Base-by-base conservation (phyloP, 768 basidiomycete genomes). In the Leccinum subgranulosum region DNA sequence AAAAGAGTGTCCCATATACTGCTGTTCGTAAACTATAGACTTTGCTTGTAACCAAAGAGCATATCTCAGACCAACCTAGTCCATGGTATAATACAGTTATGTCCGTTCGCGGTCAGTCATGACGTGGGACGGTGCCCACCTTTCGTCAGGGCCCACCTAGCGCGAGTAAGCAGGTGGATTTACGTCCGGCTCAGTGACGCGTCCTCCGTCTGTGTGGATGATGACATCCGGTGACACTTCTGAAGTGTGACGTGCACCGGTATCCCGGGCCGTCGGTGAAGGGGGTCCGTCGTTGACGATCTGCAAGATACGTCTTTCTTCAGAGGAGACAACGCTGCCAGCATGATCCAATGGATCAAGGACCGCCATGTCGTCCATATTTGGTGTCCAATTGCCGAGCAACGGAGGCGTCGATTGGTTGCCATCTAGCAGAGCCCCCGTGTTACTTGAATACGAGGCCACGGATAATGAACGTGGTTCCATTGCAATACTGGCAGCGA, bases 141-240 rank as follows among this genome's bases (percentile, higher is more conserved):
- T 56, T 57, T 15, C 51, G 34, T 57, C 53, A 55, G 31, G 15
- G 29, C 25, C 11, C 46, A n/a, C 23, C 54, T 39, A 63, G 51
- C 60, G 63, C 19, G 66, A 66, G 50, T 71, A 71, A 11, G 70
- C 57, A 33, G 70, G 70, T 3, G 70, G 69, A 7, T 58, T 52
- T 6, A 31, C 27, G 23, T 59, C 36, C 27, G 28, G 6, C 21
- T n/a, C 58, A 17, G 43, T 41, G 1, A 49, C 31, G 14, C 53
- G 65, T 10, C 71, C 69, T n/a, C 60, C 70, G 25, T 71, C 67
- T 7, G 55, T 69, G 49, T 73, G 71, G 6, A 73, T 10, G 11
- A 71, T 58, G 15, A 71, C 62, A 28, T 43, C 36, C 21, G 59
- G 46, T 29, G 58, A 31, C 12, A n/a, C 52, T 36, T 51, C 45